Evolutionary conservation across 805 yeast species (phyloP), one percentile per base, ranked within the genome.

Genomic region (Monosporozyma servazzii): DNA sequence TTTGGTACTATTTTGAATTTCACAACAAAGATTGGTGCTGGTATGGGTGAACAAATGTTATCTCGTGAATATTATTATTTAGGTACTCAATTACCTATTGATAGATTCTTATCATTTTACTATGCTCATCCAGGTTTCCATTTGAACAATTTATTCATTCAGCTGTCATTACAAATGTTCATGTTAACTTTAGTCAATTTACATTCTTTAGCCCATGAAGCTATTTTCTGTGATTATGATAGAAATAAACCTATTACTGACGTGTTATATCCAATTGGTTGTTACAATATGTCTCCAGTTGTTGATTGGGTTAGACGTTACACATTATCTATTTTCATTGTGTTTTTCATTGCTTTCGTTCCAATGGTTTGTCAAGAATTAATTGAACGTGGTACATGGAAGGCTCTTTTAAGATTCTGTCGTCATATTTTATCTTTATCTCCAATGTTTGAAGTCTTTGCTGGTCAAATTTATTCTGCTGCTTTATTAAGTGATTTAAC

Each of bases 111-210:
- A 56, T 82, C 91, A 9, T 86, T 86, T 74, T 86, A 83, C 73
- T 86, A 84, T 69, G 95, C 91, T 17, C 95, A 86, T 68, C 82
- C 88, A 54, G 95, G 95, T 69, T 86, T 86, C 78, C 95, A 86
- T 68, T 75, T 86, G 68, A 86, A 86, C 68, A 86, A 86, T 67
- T 74, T 83, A 66, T 84, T 86, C 69, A 86, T 86, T 71, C 85
- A 82, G 61, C 67, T 86, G 57, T 85, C 93, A 20, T 74, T 86
- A 58, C 88, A 85, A 68, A 63, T 83, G 61, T 86, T 86, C 64
- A 76, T 83, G 73, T 71, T 86, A 61, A 81, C 87, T 21, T 72
- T 82, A 59, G 80, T 84, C 31, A 85, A 86, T 69, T 70, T 86
- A 70, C 83, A 82, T 56, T 71, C 89, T n/a, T 70, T 86, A 59